Evolutionary conservation across 2,329 filamentous ascomycete species (phyloP), one percentile per base, ranked within the genome.

Genomic region (Gliomastix tumulicola): DNA sequence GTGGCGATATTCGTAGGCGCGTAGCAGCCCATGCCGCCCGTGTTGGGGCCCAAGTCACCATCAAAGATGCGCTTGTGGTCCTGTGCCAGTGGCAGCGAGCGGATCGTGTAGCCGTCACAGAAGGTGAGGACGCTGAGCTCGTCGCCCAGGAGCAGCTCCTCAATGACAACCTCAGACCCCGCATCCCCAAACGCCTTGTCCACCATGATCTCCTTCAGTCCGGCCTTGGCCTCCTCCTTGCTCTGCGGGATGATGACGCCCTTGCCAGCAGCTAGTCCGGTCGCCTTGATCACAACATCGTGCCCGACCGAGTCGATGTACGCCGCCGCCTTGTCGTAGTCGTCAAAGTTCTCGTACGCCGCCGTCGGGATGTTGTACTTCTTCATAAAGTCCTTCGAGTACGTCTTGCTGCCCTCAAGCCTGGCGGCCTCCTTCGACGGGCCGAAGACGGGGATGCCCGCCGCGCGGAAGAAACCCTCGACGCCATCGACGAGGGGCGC

Each of bases 301-400:
- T 92, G 81, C 35, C 68, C 59, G 32, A 89, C 66, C 7, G 62
- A 69, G 46, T 88, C 80, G 35, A 97, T 66, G 56, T 97, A 94
- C 48, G 76, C 65, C 46, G 71, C 68, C 12, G 88, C 88, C 32
- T 76, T 66, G 38, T 82, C 75, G 60, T 84, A 89, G 50, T 85
- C 73, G 57, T 71, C 78, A 56, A 97, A 96, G 66, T 94, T 96
- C 59, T 83, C 78, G 65, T 95, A 97, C 27, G 76, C 79, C 13
- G 92, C 92, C 2, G 92, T 97, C 25, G 90, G 89, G 49, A 98
- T 94, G 51, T 75, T 74, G 64, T 94, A 79, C 46, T 82, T 80
- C 61, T 84, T 82, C 92, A 97, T 98, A 56, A 97, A 97, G 60
- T 97, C 89, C 59, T 98, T 98, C 43, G 86, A 88, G 60, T 94